Conservation (phyloP, 371 early-diverging fungal species). For the Batrachochytrium dendrobatidis region DNA sequence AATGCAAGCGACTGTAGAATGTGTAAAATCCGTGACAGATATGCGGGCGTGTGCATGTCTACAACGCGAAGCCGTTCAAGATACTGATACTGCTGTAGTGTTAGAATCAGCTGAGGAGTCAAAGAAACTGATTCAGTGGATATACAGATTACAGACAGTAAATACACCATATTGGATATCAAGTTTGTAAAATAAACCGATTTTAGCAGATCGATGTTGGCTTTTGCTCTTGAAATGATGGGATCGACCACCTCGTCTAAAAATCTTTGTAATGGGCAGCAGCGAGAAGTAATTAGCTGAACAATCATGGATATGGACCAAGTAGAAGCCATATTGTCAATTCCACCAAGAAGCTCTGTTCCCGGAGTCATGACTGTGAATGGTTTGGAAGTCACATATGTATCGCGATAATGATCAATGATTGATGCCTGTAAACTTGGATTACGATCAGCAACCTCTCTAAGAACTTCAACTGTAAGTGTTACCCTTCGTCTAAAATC, state of each 20-base stretch:
- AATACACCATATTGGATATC: background rate
- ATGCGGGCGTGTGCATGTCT: background rate
- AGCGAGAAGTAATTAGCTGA: background rate
- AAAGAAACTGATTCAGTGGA: background rate
- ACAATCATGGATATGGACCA: background rate
- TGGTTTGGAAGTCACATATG: background rate
- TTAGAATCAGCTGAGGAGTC: background rate
- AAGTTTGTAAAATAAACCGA: background rate
- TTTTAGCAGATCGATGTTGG: background rate
- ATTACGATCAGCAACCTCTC: background rate
- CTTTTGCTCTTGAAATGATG: background rate
- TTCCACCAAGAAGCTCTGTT: no score
- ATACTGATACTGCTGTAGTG: background rate
- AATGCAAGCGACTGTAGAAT: background rate
- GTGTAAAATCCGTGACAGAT: background rate
- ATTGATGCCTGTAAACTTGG: background rate
- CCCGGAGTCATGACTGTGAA: background rate
- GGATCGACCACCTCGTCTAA: background rate
- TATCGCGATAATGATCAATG: conserved; percentile 1
- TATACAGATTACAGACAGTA: background rate
- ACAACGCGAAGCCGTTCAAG: background rate
- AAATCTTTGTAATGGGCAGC: background rate
- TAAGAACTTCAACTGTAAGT: background rate
- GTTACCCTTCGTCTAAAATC: background rate
- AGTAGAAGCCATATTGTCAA: background rate